Percentiles rank a stretch among this genome's conserved stretches.
Evolutionary conservation across 2,329 filamentous ascomycete genomes (phyloP).

Genomic region (Zasmidium citrigriseum): DNA sequence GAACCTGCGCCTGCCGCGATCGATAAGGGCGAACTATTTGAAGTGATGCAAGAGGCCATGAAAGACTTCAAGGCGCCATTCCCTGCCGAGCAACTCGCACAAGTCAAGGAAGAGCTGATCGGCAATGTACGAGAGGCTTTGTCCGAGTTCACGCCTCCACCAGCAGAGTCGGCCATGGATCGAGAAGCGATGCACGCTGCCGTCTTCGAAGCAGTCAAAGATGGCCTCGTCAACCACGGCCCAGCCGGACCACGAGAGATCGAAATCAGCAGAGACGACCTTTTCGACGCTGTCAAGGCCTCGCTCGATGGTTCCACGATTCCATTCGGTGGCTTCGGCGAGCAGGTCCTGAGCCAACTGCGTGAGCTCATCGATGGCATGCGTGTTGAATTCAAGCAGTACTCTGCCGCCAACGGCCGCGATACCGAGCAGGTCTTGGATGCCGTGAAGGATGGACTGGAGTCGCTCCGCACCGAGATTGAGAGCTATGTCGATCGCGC

Average conservation of each 20-base stretch:
- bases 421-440: conserved; percentile 89
- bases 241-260: conserved; percentile 43
- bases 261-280: conserved; percentile 52
- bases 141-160: conserved; percentile 69
- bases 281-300: conserved; percentile 60
- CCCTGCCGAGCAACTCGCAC: conserved; percentile 62
- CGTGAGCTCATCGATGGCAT: conserved; percentile 62
- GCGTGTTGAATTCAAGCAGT: conserved; percentile 71
- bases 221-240: conserved; percentile 55
- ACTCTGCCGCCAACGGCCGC: conserved; percentile 73
- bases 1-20: conserved; percentile 57
- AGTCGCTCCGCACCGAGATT: conserved; percentile 76
- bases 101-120: conserved; percentile 81
- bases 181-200: conserved; percentile 54
- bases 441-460: conserved; percentile 83
- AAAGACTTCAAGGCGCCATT: conserved; percentile 71
- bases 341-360: conserved; percentile 61
- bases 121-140: conserved; percentile 82
- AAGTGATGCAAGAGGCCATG: conserved; percentile 81
- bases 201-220: conserved; percentile 59
- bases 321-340: conserved; percentile 55
- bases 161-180: conserved; percentile 41
- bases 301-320: conserved; percentile 56
- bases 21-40: conserved; percentile 80
- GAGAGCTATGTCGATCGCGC: conserved; percentile 77